Evolutionary conservation across 805 yeast genomes (phyloP), one percentile per base, ranked within the genome.

Genomic region (Yarrowia alimentaria): DNA sequence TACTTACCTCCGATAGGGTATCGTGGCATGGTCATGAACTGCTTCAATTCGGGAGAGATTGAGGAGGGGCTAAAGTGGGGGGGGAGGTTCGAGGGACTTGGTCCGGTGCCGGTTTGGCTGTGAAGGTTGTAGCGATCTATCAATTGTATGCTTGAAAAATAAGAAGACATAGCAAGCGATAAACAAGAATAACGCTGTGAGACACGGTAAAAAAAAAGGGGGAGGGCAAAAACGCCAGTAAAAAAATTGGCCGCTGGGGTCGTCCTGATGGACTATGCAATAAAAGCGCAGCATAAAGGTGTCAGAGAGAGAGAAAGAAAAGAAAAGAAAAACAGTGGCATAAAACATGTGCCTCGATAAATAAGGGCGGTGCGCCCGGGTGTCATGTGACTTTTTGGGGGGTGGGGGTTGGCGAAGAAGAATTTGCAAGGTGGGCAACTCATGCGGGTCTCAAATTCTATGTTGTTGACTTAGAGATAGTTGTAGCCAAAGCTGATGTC

Each of bases 121-220:
- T 38, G 33, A 40, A 26, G 33, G 47, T n/a, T n/a, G 10, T 28
- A 40, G 32, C 47, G 47, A 40, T 28, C 24, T 40, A 40, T 40
- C 47, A 26, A 40, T 40, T 40, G 47, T 40, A 40, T 40, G 24
- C 33, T 26, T 40, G 47, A 40, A 33, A 29, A 40, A 40, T 26
- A 28, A 33, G 33, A 40, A 26, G 18, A 40, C 33, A 40, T 28
- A 40, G 14, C 33, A 40, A 40, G 47, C 47, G 47, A 40, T 40
- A n/a, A 40, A 26, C 25, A 40, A 26, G 28, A 40, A 40, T 40
- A 40, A 40, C 47, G 47, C 47, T 14, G 25, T 10, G 29, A 28
- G 10, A 22, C 7, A 7, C 25, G 10, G 10, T 22, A 7, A 22
- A 22, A 22, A 10, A 10, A 22, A 22, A 22, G 10, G 25, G 7